phyloP scores from a whole-genome alignment of 345 rosid genomes.

The Linum lewisii region DNA sequence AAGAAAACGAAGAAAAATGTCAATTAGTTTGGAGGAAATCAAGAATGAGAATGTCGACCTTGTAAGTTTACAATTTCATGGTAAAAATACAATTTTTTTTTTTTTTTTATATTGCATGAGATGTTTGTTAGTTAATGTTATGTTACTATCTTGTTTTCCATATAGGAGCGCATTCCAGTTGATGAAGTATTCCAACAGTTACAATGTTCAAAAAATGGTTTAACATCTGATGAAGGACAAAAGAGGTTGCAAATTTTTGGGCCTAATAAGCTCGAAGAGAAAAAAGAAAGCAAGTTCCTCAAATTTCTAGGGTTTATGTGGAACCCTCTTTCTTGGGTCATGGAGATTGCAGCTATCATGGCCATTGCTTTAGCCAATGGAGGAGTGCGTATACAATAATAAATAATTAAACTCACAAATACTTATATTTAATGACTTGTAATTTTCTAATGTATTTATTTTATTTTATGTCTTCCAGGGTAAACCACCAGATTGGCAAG shows the following conservation, averaged over 20 bases:
- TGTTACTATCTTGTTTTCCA: background rate
- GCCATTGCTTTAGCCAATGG: slow-evolving; percentile 79
- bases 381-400: slow-evolving; percentile 30
- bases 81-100: background rate
- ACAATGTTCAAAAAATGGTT: slow-evolving; percentile 70
- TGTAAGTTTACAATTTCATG: slow-evolving; percentile 5
- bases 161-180: slow-evolving; percentile 70
- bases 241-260: slow-evolving; percentile 73
- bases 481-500: slow-evolving; percentile 87
- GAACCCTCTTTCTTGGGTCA: slow-evolving; percentile 93
- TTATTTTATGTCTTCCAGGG: slow-evolving; percentile 31
- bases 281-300: slow-evolving; percentile 56
- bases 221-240: slow-evolving; percentile 62
- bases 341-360: slow-evolving; percentile 87
- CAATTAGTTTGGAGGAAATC: slow-evolving; percentile 15
- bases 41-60: slow-evolving; percentile 22
- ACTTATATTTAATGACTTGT: too few species aligned
- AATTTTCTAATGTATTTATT: too few species aligned
- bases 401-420: too few species aligned
- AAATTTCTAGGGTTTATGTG: slow-evolving; percentile 88
- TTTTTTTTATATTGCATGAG: background rate
- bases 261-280: slow-evolving; percentile 93
- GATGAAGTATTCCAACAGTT: slow-evolving; percentile 81
- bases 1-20: background rate
- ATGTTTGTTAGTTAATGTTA: background rate